A percentile compares a stretch with the other conserved stretches of the same genome.
Conservation (phyloP, 805 yeast species). For the Ogataea salicorniae region DNA sequence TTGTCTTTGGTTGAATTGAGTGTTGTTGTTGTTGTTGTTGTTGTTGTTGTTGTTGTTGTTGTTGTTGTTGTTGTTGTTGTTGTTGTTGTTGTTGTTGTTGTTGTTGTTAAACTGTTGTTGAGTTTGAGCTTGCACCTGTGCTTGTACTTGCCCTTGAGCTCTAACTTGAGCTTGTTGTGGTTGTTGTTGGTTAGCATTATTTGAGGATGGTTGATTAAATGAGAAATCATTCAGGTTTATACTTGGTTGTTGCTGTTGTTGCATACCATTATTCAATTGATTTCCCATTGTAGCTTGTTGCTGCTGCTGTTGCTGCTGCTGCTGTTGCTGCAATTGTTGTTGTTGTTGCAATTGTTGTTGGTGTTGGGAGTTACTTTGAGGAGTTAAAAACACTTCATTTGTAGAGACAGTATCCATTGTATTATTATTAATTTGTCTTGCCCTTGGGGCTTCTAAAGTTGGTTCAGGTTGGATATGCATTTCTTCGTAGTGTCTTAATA, state of each 20-base stretch:
- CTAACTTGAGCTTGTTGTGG: slow-evolving; percentile 9
- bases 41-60: slow-evolving; percentile 11
- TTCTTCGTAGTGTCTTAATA: slow-evolving; percentile 92
- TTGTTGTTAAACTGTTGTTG: slow-evolving; percentile 11
- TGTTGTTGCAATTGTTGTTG: slow-evolving; percentile 8
- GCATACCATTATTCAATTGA: slow-evolving; percentile 1
- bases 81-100: slow-evolving; percentile 5
- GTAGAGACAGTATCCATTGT: slow-evolving; percentile 84
- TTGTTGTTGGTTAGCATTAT: slow-evolving; percentile 9
- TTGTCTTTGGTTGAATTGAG: neutral
- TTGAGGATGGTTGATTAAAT: slow-evolving; percentile 20
- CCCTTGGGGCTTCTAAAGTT: slow-evolving; percentile 35
- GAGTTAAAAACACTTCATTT: slow-evolving; percentile 74
- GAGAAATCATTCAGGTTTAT: slow-evolving; percentile 15
- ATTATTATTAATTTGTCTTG: slow-evolving; percentile 44
- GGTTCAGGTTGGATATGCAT: slow-evolving; percentile 72
- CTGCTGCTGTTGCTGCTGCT: neutral
- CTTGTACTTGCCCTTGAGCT: slow-evolving; percentile 27
- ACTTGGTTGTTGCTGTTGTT: slow-evolving; percentile 16
- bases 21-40: slow-evolving; percentile 3
- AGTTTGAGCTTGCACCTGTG: slow-evolving; percentile 27
- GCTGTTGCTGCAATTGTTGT: neutral
- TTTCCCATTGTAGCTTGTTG: neutral
- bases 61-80: slow-evolving; percentile 28
- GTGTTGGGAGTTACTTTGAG: slow-evolving; percentile 17